Percentiles rank a stretch among this genome's conserved stretches.
These are phyloP conservation scores for Colletotrichum tropicicola DNA, from an alignment of 2,329 filamentous ascomycete species.

Conservation along the genomic window DNA sequence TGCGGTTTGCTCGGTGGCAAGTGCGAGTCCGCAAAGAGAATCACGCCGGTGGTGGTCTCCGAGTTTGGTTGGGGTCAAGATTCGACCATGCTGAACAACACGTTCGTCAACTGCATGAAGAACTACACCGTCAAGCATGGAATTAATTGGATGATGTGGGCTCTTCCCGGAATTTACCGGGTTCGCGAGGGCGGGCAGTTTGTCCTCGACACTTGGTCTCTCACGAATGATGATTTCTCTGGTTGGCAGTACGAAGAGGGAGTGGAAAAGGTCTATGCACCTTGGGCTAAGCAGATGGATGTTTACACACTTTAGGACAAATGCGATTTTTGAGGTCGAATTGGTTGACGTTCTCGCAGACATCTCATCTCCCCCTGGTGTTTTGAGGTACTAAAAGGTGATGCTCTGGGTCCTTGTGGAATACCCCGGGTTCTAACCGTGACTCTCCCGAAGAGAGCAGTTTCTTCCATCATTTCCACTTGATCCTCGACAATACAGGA, in stretches of 20 bases:
- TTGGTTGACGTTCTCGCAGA: too few species aligned
- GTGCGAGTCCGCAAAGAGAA: conserved; percentile 45
- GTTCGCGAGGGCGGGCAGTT: conserved; percentile 54
- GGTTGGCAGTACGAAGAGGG: conserved; percentile 55
- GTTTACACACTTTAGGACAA: not conserved
- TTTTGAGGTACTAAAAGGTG: too few species aligned
- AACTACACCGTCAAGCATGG: conserved; percentile 52
- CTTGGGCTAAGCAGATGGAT: conserved; percentile 53
- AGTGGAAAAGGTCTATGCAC: conserved; percentile 58
- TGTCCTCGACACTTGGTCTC: conserved; percentile 55
- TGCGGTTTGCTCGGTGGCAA: conserved; percentile 47
- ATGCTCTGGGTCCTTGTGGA: too few species aligned
- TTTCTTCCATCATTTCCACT: too few species aligned
- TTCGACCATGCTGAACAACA: conserved; percentile 43
- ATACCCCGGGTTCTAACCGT: too few species aligned
- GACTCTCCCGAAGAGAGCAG: too few species aligned
- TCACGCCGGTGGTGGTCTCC: conserved; percentile 54
- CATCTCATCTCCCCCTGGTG: too few species aligned
- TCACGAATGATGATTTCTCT: conserved; percentile 54
- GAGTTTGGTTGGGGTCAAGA: conserved; percentile 50
- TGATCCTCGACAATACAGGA: too few species aligned
- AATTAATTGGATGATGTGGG: conserved; percentile 60
- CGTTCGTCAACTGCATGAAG: conserved; percentile 53
- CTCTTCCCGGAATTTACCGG: conserved; percentile 56
- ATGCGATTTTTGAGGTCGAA: too few species aligned